Evolutionary conservation across 768 basidiomycete species (phyloP).

Genomic region (Leccinellum albellum): DNA sequence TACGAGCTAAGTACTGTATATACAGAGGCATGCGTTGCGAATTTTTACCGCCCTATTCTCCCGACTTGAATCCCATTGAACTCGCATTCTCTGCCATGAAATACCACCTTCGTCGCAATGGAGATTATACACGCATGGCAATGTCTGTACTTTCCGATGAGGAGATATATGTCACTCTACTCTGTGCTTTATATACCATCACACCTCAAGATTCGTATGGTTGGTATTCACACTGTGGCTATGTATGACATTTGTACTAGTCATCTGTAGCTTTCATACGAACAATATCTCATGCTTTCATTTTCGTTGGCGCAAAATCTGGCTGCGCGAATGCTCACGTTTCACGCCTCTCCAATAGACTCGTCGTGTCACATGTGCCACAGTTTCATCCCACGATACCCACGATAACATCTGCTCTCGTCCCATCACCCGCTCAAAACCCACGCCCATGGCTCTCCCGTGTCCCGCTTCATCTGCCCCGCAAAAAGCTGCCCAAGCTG

Average conservation of each 20-base stretch:
- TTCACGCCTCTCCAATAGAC: conserved; percentile 46
- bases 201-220: neutral
- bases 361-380: conserved; percentile 59
- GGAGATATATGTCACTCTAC: neutral
- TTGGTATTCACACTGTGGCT: neutral
- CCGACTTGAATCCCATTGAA: neutral
- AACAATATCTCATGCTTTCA: no score
- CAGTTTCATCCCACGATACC: conserved; percentile 49
- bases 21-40: neutral
- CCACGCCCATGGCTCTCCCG: conserved; percentile 41
- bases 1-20: neutral
- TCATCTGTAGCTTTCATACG: neutral
- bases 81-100: neutral
- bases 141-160: neutral
- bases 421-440: conserved; percentile 59
- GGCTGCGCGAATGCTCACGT: no score
- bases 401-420: conserved; percentile 72
- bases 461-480: conserved; percentile 33
- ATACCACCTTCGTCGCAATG: neutral
- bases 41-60: neutral
- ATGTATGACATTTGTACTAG: neutral
- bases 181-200: neutral
- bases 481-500: neutral
- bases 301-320: no score
- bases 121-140: neutral